Percentiles rank a stretch among this genome's conserved stretches.
These are phyloP conservation scores for Serendipita vermifera DNA, from an alignment of 768 basidiomycete genomes.

Conservation along the genomic window DNA sequence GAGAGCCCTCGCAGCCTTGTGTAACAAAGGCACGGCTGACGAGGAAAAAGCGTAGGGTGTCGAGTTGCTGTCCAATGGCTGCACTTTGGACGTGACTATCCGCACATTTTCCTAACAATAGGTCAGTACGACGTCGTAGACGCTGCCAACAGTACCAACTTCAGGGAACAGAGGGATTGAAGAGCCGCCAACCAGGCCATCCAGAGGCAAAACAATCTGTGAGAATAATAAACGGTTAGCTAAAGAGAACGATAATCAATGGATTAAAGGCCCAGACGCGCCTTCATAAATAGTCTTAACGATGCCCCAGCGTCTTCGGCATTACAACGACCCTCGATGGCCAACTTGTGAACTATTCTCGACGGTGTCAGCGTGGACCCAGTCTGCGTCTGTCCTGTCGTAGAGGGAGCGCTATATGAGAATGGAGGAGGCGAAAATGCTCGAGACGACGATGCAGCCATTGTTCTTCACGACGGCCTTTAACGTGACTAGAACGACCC, in stretches of 20 bases:
- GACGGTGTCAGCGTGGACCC: background rate
- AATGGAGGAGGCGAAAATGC: slow-evolving; percentile 5
- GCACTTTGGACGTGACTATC: slow-evolving; percentile 56
- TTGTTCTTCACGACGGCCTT: too few relatives aligned
- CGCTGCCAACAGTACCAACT: background rate
- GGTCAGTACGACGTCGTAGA: background rate
- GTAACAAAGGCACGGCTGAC: slow-evolving; percentile 45
- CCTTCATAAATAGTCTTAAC: slow-evolving; percentile 7
- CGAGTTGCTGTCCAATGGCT: slow-evolving; percentile 59
- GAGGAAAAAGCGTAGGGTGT: slow-evolving; percentile 66
- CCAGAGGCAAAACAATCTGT: background rate
- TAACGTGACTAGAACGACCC: too few relatives aligned
- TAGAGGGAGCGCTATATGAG: slow-evolving; percentile 4
- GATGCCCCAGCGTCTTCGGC: background rate
- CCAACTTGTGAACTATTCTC: slow-evolving; percentile 7
- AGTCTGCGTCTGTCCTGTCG: background rate
- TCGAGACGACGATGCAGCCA: slow-evolving; percentile 7
- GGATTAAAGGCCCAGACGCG: background rate
- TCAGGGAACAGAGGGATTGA: slow-evolving; percentile 6
- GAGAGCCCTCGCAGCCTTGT: slow-evolving; percentile 55
- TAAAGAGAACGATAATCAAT: background rate
- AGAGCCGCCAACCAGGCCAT: background rate
- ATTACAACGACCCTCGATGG: slow-evolving; percentile 5
- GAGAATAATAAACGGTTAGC: background rate
- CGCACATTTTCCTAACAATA: slow-evolving; percentile 54